phyloP scores from a whole-genome alignment of 345 rosid genomes.

The Lepidium didymum region DNA sequence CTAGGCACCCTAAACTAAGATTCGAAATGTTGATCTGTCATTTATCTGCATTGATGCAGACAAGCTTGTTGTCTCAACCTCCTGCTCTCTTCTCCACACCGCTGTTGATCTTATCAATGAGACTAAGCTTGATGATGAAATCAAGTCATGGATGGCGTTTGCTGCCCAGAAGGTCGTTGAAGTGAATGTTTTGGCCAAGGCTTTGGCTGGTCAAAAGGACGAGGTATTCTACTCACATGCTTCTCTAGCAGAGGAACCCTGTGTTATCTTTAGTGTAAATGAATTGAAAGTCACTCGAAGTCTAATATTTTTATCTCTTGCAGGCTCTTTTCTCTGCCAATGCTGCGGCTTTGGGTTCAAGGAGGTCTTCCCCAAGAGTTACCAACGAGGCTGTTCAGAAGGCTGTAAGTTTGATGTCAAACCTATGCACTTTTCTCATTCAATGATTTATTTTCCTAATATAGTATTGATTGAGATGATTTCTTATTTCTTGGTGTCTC shows the following conservation, averaged over 20 bases:
- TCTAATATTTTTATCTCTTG: neutral
- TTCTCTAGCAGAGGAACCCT: neutral
- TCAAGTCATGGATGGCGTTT: conserved; percentile 96
- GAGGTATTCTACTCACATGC: conserved; percentile 45
- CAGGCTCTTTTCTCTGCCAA: conserved; percentile 88
- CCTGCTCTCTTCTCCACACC: conserved; percentile 96
- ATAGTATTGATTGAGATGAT: neutral
- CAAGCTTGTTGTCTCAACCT: conserved; percentile 92
- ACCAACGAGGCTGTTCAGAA: conserved; percentile 89
- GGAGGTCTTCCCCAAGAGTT: conserved; percentile 88
- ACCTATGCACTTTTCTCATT: neutral
- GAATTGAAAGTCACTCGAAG: neutral
- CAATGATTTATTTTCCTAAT: neutral
- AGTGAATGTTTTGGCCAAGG: conserved; percentile 88
- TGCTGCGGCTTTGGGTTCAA: conserved; percentile 82
- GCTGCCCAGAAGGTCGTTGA: conserved; percentile 98
- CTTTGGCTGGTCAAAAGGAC: conserved; percentile 83
- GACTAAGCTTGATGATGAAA: conserved; percentile 76
- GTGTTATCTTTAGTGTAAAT: neutral
- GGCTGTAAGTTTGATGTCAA: conserved; percentile 57
- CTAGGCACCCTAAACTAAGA: neutral
- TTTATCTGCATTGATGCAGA: conserved; percentile 36
- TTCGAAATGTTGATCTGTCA: neutral
- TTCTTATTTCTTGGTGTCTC: conserved; percentile 18
- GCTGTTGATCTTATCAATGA: conserved; percentile 94